Percentiles rank a stretch among this genome's conserved stretches.
Conservation (phyloP, 106 monocot genomes). For the Dactylorhiza incarnata region DNA sequence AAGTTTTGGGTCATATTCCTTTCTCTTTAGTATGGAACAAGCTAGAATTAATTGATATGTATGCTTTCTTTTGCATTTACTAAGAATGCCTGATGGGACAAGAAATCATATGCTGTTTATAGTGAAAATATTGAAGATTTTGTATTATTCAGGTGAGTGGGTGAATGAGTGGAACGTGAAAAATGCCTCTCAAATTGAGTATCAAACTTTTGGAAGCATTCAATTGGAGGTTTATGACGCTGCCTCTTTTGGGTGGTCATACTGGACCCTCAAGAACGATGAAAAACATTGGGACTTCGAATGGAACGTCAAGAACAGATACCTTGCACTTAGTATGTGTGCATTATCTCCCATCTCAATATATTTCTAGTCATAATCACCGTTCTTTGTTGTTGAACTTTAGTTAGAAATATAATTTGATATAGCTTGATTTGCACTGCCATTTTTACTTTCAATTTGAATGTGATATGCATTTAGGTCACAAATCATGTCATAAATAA, state of each 20-base stretch:
- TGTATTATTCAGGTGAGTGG: constrained; percentile 63
- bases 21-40: no score
- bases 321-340: constrained; percentile 41
- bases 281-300: constrained; percentile 68
- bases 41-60: no score
- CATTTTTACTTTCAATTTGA: not conserved
- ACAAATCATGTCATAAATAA: not conserved
- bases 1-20: no score
- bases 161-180: constrained; percentile 59
- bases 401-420: not conserved
- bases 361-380: not conserved
- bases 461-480: not conserved
- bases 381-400: not conserved
- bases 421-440: not conserved
- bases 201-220: constrained; percentile 72
- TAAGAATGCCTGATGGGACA: no score
- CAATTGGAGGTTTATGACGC: constrained; percentile 53
- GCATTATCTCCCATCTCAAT: not conserved
- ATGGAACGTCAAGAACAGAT: constrained; percentile 63
- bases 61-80: no score
- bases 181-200: constrained; percentile 54
- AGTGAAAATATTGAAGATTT: not conserved
- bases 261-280: constrained; percentile 68
- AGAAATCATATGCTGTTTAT: not conserved
- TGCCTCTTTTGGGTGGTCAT: constrained; percentile 79